Evolutionary conservation across 2,329 filamentous ascomycete genomes (phyloP).

Genomic region (Curvularia hawaiiensis): DNA sequence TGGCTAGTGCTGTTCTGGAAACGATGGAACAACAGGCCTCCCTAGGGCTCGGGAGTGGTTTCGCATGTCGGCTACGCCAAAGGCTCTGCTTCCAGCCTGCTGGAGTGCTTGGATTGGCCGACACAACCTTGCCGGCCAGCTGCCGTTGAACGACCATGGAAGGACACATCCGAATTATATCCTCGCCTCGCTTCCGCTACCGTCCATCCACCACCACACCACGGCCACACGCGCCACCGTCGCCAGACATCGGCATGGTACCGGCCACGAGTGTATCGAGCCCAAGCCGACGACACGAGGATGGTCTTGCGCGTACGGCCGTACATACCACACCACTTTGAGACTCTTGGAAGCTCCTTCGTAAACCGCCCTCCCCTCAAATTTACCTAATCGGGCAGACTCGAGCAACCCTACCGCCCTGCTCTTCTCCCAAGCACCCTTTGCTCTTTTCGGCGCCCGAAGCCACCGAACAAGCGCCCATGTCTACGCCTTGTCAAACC

Average conservation of each 20-base stretch:
- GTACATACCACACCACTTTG: not conserved
- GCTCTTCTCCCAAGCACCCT: not conserved
- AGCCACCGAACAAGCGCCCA: not conserved
- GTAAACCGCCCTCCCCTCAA: not conserved
- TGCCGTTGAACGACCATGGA: not conserved
- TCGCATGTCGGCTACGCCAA: constrained; percentile 4
- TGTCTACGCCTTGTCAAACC: not conserved
- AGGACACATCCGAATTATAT: not conserved
- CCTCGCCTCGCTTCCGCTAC: not conserved
- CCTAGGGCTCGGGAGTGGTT: not conserved
- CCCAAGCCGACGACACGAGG: no score
- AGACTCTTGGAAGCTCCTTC: not conserved
- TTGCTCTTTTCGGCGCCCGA: not conserved
- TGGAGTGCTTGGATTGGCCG: not conserved
- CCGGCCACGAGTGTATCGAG: not conserved
- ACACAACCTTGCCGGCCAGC: not conserved
- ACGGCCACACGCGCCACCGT: not conserved
- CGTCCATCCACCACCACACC: not conserved
- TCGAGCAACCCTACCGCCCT: constrained; percentile 1
- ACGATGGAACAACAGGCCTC: constrained; percentile 5
- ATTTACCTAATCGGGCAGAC: constrained; percentile 8
- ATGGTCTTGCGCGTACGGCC: not conserved
- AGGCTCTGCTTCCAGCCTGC: not conserved
- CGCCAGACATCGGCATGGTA: constrained; percentile 9
- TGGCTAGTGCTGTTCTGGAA: constrained; percentile 15